phyloP scores from a whole-genome alignment of 169 alveolate genomes.

The Cryptosporidium canis region DNA sequence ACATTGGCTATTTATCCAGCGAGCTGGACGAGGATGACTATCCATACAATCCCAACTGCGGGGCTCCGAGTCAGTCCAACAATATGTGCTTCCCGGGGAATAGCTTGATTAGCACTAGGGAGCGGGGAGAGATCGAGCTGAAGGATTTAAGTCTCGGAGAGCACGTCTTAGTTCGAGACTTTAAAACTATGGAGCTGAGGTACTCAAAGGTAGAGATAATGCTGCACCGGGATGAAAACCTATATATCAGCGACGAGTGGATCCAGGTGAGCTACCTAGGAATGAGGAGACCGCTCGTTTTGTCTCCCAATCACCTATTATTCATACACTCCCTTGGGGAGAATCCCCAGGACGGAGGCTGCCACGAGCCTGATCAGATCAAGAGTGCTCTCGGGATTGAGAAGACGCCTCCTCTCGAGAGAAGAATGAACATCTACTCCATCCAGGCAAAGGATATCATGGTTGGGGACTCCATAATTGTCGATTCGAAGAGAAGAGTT shows the following conservation, averaged over 20 bases:
- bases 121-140: constrained; percentile 39
- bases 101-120: not conserved
- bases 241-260: constrained; percentile 47
- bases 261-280: constrained; percentile 9
- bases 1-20: constrained; percentile 45
- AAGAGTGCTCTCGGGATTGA: not conserved
- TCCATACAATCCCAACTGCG: constrained; percentile 49
- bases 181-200: constrained; percentile 19
- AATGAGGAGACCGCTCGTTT: constrained; percentile 17
- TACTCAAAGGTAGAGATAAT: constrained; percentile 34
- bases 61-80: constrained; percentile 57
- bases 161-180: constrained; percentile 7
- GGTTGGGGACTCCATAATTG: constrained; percentile 23
- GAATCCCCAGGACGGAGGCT: constrained; percentile 43
- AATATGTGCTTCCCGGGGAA: constrained; percentile 65
- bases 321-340: constrained; percentile 27
- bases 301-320: constrained; percentile 55
- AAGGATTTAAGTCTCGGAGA: constrained; percentile 28
- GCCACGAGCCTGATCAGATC: not conserved
- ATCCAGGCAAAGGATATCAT: constrained; percentile 21
- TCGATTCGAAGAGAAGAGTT: constrained; percentile 15
- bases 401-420: not conserved
- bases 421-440: not conserved
- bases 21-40: constrained; percentile 66
- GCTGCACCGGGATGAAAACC: constrained; percentile 39